Evolutionary conservation across 257 asterid genomes (phyloP), one percentile per base, ranked within the genome.

Genomic region (Salvia hispanica): DNA sequence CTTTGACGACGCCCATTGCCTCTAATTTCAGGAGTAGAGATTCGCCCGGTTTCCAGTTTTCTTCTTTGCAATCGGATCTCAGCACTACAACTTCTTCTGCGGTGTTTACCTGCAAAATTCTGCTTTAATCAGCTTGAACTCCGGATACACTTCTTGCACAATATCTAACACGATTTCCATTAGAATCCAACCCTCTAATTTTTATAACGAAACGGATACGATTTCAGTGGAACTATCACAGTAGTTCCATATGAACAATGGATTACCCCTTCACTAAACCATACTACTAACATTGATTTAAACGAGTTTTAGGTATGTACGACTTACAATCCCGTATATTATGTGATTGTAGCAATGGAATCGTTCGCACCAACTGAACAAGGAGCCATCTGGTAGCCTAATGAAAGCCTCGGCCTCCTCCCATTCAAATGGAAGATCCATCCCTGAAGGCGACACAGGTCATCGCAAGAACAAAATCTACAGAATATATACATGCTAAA

Each of bases 331-430:
- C 60, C 86, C 86, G 54, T 88, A 77, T 70, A 94, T 54, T 21
- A 91, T 73, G 80, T 94, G 91, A 64, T 70, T 80, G 84, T 86
- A 91, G 81, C 96, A 86, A 64, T 75, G 84, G 53, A 77, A 89
- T 14, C 99, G 83, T 72, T 94, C 99, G 36, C 86, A 83, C 99
- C 99, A 94, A 75, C 95, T 94, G 90, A 94, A 94, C 75, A 94
- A 81, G 73, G 97, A 88, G 62, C 99, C 97, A 63, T 94, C 97
- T 9, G 99, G 95, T 67, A 90, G 91, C 81, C 82, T 79, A 64
- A 77, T 84, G 74, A 90, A 94, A 66, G 96, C 97, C 39, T 84
- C 81, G 59, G 83, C 87, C 73, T 87, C 91, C 53, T 94, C 97
- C 96, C 92, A 86, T 48, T 86, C 86, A 81, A 94, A 91, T 28